Evolutionary conservation across 2,329 filamentous ascomycete genomes (phyloP).

Genomic region (Cordyceps militaris): DNA sequence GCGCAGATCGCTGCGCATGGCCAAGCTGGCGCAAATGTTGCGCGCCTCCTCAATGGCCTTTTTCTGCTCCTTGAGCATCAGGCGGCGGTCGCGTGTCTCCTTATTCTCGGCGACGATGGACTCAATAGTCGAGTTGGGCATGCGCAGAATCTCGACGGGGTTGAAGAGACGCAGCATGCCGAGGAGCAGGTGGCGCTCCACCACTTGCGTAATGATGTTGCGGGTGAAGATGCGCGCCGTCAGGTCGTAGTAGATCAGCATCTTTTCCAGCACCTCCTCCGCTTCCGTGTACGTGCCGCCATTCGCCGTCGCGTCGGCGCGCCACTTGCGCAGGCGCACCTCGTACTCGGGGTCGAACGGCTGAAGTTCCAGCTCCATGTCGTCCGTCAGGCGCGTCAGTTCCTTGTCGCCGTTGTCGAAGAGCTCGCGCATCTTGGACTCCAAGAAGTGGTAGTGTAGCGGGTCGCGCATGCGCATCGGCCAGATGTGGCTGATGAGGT

Average conservation of each 20-base stretch:
- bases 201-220: conserved; percentile 46
- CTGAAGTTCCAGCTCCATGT: conserved; percentile 46
- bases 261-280: conserved; percentile 47
- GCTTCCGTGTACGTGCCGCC: conserved; percentile 43
- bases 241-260: conserved; percentile 49
- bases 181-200: conserved; percentile 43
- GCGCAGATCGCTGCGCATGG: conserved; percentile 45
- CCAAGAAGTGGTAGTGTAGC: conserved; percentile 41
- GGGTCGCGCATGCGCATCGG: conserved; percentile 45
- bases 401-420: conserved; percentile 41
- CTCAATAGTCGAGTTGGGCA: conserved; percentile 38
- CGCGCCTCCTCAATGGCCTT: conserved; percentile 16
- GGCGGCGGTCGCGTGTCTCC: conserved; percentile 43
- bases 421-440: conserved; percentile 40
- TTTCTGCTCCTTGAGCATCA: conserved; percentile 34
- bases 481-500: conserved; percentile 45
- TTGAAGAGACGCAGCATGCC: conserved; percentile 47
- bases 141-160: conserved; percentile 42
- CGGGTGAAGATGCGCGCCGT: conserved; percentile 45
- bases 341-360: conserved; percentile 48
- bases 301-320: conserved; percentile 33
- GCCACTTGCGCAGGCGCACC: conserved; percentile 42
- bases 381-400: conserved; percentile 38
- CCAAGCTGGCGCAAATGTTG: conserved; percentile 38
- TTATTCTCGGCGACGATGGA: conserved; percentile 47